A percentile compares a stretch with the other conserved stretches of the same genome.
These are phyloP conservation scores for Tolypocladium pustulatum DNA, from an alignment of 2,329 filamentous ascomycete species.

Conservation along the genomic window DNA sequence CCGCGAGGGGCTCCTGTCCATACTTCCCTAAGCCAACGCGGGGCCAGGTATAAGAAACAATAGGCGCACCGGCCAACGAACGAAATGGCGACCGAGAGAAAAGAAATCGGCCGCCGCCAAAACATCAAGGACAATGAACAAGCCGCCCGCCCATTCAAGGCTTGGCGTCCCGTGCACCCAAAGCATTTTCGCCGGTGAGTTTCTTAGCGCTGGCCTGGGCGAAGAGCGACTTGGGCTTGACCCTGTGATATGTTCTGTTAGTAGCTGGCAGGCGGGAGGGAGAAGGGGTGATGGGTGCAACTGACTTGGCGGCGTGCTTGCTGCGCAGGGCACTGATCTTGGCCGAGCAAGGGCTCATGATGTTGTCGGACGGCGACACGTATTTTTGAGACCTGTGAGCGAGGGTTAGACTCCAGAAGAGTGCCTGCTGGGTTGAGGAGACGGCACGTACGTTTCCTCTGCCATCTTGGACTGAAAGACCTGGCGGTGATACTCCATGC, in stretches of 20 bases:
- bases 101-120: not conserved
- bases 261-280: not conserved
- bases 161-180: conserved; percentile 25
- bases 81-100: not conserved
- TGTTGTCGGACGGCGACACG: conserved; percentile 76
- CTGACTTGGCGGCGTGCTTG: conserved; percentile 70
- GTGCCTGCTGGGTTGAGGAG: not conserved
- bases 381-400: conserved; percentile 29
- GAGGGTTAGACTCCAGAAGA: not conserved
- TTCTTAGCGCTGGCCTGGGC: conserved; percentile 56
- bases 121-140: not conserved
- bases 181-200: conserved; percentile 36
- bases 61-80: conserved; percentile 7
- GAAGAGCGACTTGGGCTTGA: conserved; percentile 59
- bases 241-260: conserved; percentile 25
- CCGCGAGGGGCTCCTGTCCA: not conserved
- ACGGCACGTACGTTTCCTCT: conserved; percentile 47
- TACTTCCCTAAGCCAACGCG: not conserved
- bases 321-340: conserved; percentile 73
- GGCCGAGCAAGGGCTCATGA: conserved; percentile 77
- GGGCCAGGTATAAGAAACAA: conserved; percentile 1
- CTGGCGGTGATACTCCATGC: conserved; percentile 70
- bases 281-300: conserved; percentile 8
- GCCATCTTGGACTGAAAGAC: conserved; percentile 63
- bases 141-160: conserved; percentile 7